A percentile compares a stretch with the other conserved stretches of the same genome.
phyloP scores from a whole-genome alignment of 208 protist genomes.

The Lotmaria passim region DNA sequence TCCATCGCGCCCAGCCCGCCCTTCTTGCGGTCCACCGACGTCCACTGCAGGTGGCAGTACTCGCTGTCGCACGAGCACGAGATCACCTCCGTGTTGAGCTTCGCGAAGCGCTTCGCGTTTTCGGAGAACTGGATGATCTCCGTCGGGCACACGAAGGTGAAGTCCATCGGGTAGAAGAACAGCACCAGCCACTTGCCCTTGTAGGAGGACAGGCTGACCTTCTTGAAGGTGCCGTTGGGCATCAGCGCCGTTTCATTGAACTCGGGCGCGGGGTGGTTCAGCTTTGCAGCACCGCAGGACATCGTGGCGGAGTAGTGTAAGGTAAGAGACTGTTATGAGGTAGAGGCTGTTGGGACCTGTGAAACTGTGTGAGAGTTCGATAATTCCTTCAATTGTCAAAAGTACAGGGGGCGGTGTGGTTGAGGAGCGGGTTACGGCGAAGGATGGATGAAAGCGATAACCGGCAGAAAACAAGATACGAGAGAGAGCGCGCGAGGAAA shows the following conservation, averaged over 20 bases:
- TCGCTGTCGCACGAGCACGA: slow-evolving; percentile 94
- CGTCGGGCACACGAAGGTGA: slow-evolving; percentile 98
- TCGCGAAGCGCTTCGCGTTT: slow-evolving; percentile 88
- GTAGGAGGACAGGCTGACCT: slow-evolving; percentile 88
- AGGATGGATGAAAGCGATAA: too few relatives aligned
- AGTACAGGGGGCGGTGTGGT: too few relatives aligned
- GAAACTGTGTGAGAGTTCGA: too few relatives aligned
- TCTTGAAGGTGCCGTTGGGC: slow-evolving; percentile 95
- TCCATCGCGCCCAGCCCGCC: slow-evolving; percentile 97
- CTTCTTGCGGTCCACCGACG: slow-evolving; percentile 93
- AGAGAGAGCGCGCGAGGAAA: background rate
- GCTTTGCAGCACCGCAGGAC: slow-evolving; percentile 20
- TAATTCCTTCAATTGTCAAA: too few relatives aligned
- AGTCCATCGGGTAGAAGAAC: slow-evolving; percentile 98
- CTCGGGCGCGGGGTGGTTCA: slow-evolving; percentile 85
- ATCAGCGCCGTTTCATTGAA: slow-evolving; percentile 93
- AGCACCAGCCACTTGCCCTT: slow-evolving; percentile 95
- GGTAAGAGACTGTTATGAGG: too few relatives aligned
- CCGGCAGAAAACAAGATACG: too few relatives aligned
- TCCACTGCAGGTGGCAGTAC: slow-evolving; percentile 97
- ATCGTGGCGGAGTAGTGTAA: background rate
- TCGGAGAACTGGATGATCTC: slow-evolving; percentile 97
- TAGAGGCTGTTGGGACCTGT: too few relatives aligned
- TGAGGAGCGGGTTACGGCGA: too few relatives aligned
- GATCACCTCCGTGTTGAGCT: slow-evolving; percentile 90